Conservation (phyloP, 1,284 basidiomycete genomes). For the Tremellales sp. region DNA sequence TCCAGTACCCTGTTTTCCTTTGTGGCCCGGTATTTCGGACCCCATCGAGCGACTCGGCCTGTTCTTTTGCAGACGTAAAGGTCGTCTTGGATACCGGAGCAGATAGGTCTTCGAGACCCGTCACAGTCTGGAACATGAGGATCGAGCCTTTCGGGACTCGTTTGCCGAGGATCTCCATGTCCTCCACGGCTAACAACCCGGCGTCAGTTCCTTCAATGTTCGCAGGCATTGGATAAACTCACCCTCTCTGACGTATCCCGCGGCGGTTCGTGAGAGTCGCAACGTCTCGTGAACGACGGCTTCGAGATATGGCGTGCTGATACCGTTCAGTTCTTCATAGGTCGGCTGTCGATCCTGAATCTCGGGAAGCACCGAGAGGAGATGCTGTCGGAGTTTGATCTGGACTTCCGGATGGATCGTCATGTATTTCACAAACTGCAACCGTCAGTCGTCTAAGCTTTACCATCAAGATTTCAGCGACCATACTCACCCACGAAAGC, state of each 20-base stretch:
- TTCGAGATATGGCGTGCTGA: slow-evolving; percentile 55
- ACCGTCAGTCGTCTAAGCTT: background rate
- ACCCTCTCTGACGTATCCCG: slow-evolving; percentile 25
- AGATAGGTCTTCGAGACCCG: slow-evolving; percentile 13
- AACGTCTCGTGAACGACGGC: slow-evolving; percentile 33
- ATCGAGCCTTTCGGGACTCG: slow-evolving; percentile 27
- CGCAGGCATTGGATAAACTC: slow-evolving; percentile 1
- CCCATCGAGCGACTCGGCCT: slow-evolving; percentile 1
- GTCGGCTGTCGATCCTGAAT: slow-evolving; percentile 16
- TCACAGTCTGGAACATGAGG: slow-evolving; percentile 21
- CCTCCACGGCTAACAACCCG: slow-evolving; percentile 16
- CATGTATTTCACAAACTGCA: slow-evolving; percentile 31
- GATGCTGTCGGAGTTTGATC: slow-evolving; percentile 21
- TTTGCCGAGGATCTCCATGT: slow-evolving; percentile 31
- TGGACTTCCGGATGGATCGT: slow-evolving; percentile 28
- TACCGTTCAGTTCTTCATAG: slow-evolving; percentile 40
- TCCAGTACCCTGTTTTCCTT: slow-evolving; percentile 26
- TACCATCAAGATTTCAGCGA: background rate
- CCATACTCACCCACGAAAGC: slow-evolving; percentile 24
- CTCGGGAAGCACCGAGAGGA: slow-evolving; percentile 17
- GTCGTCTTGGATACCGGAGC: slow-evolving; percentile 6
- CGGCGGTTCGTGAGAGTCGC: slow-evolving; percentile 27
- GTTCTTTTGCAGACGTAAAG: background rate
- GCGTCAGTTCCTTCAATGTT: background rate
- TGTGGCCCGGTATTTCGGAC: slow-evolving; percentile 1